These are phyloP conservation scores for Conticribra guillardii DNA, from an alignment of 108 stramenopile species.

Conservation along the genomic window DNA sequence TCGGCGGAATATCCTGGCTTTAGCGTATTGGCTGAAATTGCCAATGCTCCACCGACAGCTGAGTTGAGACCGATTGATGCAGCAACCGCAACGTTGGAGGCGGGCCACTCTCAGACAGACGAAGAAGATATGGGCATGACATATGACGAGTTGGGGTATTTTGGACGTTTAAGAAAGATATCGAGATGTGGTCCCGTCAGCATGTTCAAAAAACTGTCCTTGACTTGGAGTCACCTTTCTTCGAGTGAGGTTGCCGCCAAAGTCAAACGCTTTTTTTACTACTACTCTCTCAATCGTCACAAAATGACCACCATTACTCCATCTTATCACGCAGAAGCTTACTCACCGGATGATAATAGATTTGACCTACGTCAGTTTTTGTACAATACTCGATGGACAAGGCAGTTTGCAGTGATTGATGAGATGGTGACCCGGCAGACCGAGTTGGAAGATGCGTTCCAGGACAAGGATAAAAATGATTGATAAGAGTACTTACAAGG, in stretches of 20 bases:
- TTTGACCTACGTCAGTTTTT: conserved; percentile 97
- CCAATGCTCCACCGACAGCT: conserved; percentile 95
- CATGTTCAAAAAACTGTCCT: conserved; percentile 89
- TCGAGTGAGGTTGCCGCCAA: conserved; percentile 87
- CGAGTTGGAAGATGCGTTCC: conserved; percentile 11
- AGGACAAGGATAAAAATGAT: conserved; percentile 52
- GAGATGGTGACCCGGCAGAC: conserved; percentile 41
- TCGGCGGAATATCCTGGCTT: conserved; percentile 69
- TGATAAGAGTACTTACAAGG: too few relatives aligned
- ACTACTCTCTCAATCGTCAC: conserved; percentile 96
- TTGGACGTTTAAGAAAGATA: conserved; percentile 94
- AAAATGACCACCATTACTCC: conserved; percentile 99
- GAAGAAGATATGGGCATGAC: conserved; percentile 99
- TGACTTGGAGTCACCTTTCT: conserved; percentile 78
- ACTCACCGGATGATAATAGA: conserved; percentile 98
- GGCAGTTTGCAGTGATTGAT: conserved; percentile 90
- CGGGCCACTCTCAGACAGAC: conserved; percentile 90
- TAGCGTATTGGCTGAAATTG: conserved; percentile 85
- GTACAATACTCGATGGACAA: conserved; percentile 90
- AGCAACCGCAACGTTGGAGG: conserved; percentile 30
- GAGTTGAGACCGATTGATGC: conserved; percentile 93
- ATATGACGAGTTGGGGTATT: conserved; percentile 94
- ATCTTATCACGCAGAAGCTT: conserved; percentile 97
- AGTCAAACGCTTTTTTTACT: conserved; percentile 94
- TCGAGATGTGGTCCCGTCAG: conserved; percentile 92